Percentiles rank a stretch among this genome's conserved stretches.
Evolutionary conservation across 768 basidiomycete genomes (phyloP).

Genomic region (Xerocomellus chrysenteron): DNA sequence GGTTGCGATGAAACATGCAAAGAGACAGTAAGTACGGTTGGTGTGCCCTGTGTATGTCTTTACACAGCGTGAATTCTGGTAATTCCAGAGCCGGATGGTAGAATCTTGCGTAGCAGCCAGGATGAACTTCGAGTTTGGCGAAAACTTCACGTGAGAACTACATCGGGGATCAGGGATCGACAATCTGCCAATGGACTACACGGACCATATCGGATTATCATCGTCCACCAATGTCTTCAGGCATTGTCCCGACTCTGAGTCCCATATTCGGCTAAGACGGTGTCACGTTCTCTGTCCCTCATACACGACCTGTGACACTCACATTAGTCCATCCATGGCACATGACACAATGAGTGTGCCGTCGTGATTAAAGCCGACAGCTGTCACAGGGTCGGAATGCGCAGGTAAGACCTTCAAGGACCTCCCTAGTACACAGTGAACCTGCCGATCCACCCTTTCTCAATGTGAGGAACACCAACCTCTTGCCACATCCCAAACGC

Average conservation of each 20-base stretch:
- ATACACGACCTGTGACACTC: slow-evolving; percentile 27
- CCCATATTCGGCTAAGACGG: slow-evolving; percentile 87
- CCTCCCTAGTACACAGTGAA: slow-evolving; percentile 50
- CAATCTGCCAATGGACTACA: slow-evolving; percentile 4
- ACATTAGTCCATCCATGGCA: slow-evolving; percentile 98
- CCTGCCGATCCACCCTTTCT: background rate
- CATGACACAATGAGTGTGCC: slow-evolving; percentile 93
- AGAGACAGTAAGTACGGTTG: slow-evolving; percentile 83
- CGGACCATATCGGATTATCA: slow-evolving; percentile 88
- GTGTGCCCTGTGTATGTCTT: slow-evolving; percentile 90
- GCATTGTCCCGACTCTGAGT: slow-evolving; percentile 95
- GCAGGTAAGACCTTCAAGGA: slow-evolving; percentile 89
- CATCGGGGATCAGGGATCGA: slow-evolving; percentile 6
- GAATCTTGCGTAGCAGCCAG: slow-evolving; percentile 93
- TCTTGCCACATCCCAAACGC: slow-evolving; percentile 94
- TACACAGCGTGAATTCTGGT: slow-evolving; percentile 83
- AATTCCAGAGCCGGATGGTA: slow-evolving; percentile 93
- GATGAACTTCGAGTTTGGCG: slow-evolving; percentile 88
- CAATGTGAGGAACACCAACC: slow-evolving; percentile 43
- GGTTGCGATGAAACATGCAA: slow-evolving; percentile 60
- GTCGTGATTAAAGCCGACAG: slow-evolving; percentile 91
- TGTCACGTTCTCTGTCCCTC: slow-evolving; percentile 1
- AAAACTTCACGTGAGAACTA: slow-evolving; percentile 87
- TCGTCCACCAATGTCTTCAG: slow-evolving; percentile 96
- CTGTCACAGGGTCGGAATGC: slow-evolving; percentile 96